Base-by-base conservation (phyloP, 148 eudicot genomes). In the Pharnaceum exiguum region DNA sequence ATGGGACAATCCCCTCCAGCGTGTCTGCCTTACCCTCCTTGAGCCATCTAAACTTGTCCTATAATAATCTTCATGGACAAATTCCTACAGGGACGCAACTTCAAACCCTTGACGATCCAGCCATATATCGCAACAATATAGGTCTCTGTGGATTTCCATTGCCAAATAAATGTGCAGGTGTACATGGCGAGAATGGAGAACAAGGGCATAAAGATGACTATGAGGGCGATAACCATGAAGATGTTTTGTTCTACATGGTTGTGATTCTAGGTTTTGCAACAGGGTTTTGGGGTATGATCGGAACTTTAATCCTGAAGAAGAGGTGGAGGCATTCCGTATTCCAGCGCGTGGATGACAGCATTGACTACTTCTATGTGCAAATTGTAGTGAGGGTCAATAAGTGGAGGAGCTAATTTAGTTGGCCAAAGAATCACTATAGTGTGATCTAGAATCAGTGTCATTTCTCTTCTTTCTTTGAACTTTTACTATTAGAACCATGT, bases 101-200 rank as follows among this genome's bases (percentile, higher is more conserved):
- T 23, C 69, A 63, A 39, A 63, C 68, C 23, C 59, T 70, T 1
- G 27, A 36, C 5, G 51, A 69, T 27, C 68, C 68, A 15, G 61
- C 78, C 18, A 70, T 70, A 1, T 80, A 70, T 38, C 29, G 11
- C 5, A 67, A 68, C 4, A 80, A 80, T 47, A 35, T 59, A 1
- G 61, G 63, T 10, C 68, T 80, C 13, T 80, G 85, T 44, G 85
- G 85, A 18, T 26, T 42, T 24, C 74, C 74, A n/a, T 36, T 76
- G 47, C 52, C 48, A 7, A 54, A n/a, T 6, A 46, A 36, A 21
- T 80, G 85, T 29, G 7, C 39, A 9, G 45, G 38, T 16, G 62
- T 40, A 13, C 33, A 5, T 2, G 12, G 33, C 12, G 10, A 27
- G 2, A 18, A 57, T 33, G 10, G 36, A 10, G 16, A 13, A 21